Evolutionary conservation across 1,284 basidiomycete species (phyloP).

Genomic region (Abortiporus biennis): DNA sequence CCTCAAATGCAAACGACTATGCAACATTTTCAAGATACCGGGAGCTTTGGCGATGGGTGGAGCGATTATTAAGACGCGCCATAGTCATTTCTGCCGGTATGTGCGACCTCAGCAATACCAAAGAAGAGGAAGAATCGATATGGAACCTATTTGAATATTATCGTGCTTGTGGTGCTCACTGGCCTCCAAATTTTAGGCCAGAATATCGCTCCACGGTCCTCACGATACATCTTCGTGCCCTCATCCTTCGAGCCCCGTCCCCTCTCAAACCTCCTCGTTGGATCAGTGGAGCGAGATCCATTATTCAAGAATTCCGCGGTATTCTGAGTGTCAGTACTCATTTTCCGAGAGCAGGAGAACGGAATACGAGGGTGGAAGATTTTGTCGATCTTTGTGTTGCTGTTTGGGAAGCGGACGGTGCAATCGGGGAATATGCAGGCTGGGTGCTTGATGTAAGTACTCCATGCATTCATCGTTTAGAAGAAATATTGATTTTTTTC

Average conservation of each 20-base stretch:
- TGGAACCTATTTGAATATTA: constrained; percentile 65
- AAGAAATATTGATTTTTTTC: background rate
- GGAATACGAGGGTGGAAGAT: constrained; percentile 76
- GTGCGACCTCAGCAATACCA: constrained; percentile 27
- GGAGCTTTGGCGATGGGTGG: constrained; percentile 78
- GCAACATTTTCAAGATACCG: constrained; percentile 55
- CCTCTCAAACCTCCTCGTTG: constrained; percentile 43
- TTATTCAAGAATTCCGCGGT: constrained; percentile 64
- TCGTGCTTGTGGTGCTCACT: constrained; percentile 53
- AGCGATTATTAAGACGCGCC: constrained; percentile 65
- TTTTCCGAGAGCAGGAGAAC: constrained; percentile 83
- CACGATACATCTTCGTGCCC: constrained; percentile 65
- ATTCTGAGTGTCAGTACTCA: constrained; percentile 61
- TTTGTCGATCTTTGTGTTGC: constrained; percentile 81
- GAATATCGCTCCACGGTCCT: constrained; percentile 66
- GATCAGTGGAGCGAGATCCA: constrained; percentile 56
- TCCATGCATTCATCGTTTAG: too few relatives aligned
- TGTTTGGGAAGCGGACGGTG: constrained; percentile 73
- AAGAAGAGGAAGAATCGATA: constrained; percentile 32
- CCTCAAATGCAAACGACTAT: constrained; percentile 31
- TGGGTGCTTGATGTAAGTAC: constrained; percentile 71
- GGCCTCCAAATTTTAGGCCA: constrained; percentile 73
- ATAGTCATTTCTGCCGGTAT: constrained; percentile 50
- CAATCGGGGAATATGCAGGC: constrained; percentile 47
- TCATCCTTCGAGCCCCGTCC: constrained; percentile 44